Percentiles rank a stretch among this genome's conserved stretches.
phyloP scores from a whole-genome alignment of 1,284 basidiomycete genomes.

The Puccinia hordei region DNA sequence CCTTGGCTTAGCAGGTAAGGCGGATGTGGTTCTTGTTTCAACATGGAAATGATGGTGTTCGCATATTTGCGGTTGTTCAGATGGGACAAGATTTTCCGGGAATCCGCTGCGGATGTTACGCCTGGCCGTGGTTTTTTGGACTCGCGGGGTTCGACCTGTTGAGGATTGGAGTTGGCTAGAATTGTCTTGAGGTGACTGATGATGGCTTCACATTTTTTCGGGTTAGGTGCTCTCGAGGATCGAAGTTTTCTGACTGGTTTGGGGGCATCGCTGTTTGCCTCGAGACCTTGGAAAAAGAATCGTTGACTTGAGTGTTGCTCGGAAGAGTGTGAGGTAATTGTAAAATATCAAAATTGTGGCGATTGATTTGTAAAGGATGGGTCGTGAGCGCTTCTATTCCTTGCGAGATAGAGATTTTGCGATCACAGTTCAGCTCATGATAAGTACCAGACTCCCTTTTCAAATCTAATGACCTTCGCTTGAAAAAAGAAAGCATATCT shows the following conservation, averaged over 20 bases:
- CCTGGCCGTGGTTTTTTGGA: neutral
- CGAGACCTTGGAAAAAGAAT: neutral
- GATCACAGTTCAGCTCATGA: neutral
- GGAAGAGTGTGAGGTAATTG: conserved; percentile 9
- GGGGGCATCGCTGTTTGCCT: neutral
- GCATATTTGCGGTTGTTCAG: neutral
- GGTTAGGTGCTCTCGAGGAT: neutral
- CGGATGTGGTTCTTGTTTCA: neutral
- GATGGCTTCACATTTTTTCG: neutral
- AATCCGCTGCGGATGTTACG: neutral
- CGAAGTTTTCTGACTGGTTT: neutral
- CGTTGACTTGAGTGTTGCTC: neutral
- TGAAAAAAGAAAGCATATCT: conserved; percentile 9
- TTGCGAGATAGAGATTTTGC: neutral
- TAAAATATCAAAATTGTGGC: conserved; percentile 9
- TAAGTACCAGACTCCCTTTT: neutral
- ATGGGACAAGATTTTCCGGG: neutral
- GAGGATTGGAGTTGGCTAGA: neutral
- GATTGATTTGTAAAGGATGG: neutral
- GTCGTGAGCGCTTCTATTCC: neutral
- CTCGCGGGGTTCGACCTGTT: neutral
- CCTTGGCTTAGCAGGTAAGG: neutral
- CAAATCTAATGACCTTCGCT: neutral
- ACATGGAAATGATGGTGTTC: neutral
- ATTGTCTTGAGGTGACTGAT: neutral